Evolutionary conservation across 306 rosid genomes (phyloP).

Genomic region (Vicia sativa): DNA sequence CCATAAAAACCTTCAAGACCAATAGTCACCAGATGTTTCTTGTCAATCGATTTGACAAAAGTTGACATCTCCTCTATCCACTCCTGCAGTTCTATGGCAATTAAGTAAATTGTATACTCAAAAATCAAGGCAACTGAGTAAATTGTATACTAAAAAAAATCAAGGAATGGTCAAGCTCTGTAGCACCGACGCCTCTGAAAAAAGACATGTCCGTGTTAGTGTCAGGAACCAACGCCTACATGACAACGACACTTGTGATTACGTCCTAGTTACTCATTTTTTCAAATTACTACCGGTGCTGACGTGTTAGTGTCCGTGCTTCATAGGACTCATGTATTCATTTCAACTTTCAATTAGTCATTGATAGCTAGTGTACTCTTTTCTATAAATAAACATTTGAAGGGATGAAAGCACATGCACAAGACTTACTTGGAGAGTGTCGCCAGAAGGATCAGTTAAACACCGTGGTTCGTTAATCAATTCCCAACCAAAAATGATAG

Average conservation of each 20-base stretch:
- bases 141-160: slow-evolving; percentile 26
- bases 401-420: slow-evolving; percentile 13
- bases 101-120: slow-evolving; percentile 32
- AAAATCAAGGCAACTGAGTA: slow-evolving; percentile 36
- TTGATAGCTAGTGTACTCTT: slow-evolving; percentile 1
- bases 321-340: slow-evolving; percentile 6
- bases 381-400: slow-evolving; percentile 22
- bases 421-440: slow-evolving; percentile 91
- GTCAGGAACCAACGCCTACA: no score
- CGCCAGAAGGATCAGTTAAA: slow-evolving; percentile 89
- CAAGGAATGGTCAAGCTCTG: neutral
- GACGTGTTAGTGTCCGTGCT: no score
- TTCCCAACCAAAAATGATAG: slow-evolving; percentile 93
- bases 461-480: slow-evolving; percentile 97
- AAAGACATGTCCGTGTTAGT: no score
- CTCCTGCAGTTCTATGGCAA: slow-evolving; percentile 64
- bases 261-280: no score
- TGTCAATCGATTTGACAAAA: slow-evolving; percentile 83
- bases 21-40: slow-evolving; percentile 84
- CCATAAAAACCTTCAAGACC: slow-evolving; percentile 99
- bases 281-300: no score
- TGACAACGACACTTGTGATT: no score
- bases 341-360: slow-evolving; percentile 9
- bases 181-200: no score
- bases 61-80: slow-evolving; percentile 99